Evolutionary conservation across 768 basidiomycete species (phyloP).

Genomic region (Austroboletus eburneus): DNA sequence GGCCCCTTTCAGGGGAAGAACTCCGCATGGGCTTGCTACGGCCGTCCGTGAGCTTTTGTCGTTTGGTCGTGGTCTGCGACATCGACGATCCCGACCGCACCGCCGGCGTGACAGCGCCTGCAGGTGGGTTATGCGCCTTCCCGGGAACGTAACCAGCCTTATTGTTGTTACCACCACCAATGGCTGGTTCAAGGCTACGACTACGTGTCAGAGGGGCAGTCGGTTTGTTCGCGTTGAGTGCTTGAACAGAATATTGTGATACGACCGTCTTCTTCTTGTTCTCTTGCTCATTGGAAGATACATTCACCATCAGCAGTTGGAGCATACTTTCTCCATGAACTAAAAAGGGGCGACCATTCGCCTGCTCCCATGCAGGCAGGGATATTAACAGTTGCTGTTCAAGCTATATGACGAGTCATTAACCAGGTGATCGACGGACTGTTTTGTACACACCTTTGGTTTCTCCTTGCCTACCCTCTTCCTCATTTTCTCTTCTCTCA

Average conservation of each 20-base stretch:
- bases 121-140: constrained; percentile 24
- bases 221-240: constrained; percentile 19
- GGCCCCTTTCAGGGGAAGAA: constrained; percentile 27
- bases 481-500: constrained; percentile 96
- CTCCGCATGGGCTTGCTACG: constrained; percentile 16
- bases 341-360: constrained; percentile 68
- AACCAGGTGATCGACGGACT: neutral
- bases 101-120: constrained; percentile 54
- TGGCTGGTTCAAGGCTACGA: constrained; percentile 25
- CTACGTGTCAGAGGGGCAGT: constrained; percentile 20
- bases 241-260: constrained; percentile 31
- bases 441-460: constrained; percentile 57
- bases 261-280: constrained; percentile 55
- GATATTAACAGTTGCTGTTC: constrained; percentile 79
- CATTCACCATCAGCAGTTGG: constrained; percentile 68
- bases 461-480: constrained; percentile 92
- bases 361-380: constrained; percentile 85
- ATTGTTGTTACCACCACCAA: constrained; percentile 3
- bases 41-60: constrained; percentile 51
- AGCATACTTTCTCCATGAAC: constrained; percentile 83
- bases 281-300: constrained; percentile 75
- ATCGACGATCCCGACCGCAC: constrained; percentile 43
- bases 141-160: constrained; percentile 28
- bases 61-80: constrained; percentile 54
- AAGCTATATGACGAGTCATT: constrained; percentile 56